These are phyloP conservation scores for Grifola frondosa DNA, from an alignment of 1,284 basidiomycete genomes.

Conservation along the genomic window DNA sequence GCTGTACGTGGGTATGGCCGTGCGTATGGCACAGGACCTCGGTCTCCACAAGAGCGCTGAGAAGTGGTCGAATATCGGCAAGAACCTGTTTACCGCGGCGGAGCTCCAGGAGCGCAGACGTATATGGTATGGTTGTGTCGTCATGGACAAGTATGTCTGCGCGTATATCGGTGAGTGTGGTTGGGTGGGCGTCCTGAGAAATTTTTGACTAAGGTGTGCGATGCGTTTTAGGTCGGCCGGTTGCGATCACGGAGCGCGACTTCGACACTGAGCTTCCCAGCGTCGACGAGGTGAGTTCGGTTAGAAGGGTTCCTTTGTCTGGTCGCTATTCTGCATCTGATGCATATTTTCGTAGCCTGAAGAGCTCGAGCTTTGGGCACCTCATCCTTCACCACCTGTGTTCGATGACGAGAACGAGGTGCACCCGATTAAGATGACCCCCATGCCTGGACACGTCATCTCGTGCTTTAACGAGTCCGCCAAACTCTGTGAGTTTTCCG, in stretches of 20 bases:
- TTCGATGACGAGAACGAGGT: conserved; percentile 31
- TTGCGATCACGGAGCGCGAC: conserved; percentile 78
- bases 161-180: conserved; percentile 66
- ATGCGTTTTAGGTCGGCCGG: conserved; percentile 53
- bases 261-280: conserved; percentile 75
- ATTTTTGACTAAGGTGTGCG: neutral
- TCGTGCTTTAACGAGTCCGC: conserved; percentile 80
- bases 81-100: conserved; percentile 57
- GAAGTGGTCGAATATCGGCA: conserved; percentile 62
- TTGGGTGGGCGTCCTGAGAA: too few relatives aligned
- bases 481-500: conserved; percentile 61
- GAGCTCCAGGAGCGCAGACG: conserved; percentile 75
- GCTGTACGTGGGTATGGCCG: conserved; percentile 78
- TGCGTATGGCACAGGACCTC: conserved; percentile 84
- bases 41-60: conserved; percentile 83
- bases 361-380: conserved; percentile 59
- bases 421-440: conserved; percentile 26
- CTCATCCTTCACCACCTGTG: conserved; percentile 40
- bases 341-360: conserved; percentile 43
- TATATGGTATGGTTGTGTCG: conserved; percentile 80
- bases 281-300: conserved; percentile 55
- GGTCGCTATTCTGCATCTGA: neutral
- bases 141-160: conserved; percentile 80
- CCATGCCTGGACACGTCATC: conserved; percentile 52
- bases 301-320: neutral